Conservation (phyloP, 2,329 filamentous ascomycete species). For the Sarocladium kiliense region DNA sequence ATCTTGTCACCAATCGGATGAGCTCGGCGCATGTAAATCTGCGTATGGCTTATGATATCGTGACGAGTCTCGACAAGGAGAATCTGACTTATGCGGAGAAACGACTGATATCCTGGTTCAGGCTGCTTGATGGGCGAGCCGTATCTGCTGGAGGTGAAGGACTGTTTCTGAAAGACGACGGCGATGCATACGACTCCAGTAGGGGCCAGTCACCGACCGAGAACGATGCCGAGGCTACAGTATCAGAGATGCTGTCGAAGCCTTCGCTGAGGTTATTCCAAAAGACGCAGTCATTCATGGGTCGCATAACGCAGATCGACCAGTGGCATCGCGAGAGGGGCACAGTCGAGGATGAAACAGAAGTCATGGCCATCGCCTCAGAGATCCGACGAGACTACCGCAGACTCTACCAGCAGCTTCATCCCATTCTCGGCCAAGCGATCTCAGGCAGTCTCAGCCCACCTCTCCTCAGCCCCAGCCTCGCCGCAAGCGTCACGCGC, state of each 20-base stretch:
- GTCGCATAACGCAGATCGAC: conserved; percentile 50
- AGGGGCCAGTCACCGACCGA: conserved; percentile 18
- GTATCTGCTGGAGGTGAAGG: conserved; percentile 53
- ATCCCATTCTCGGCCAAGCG: conserved; percentile 51
- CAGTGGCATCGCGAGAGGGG: conserved; percentile 51
- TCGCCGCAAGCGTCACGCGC: conserved; percentile 45
- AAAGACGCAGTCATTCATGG: conserved; percentile 53
- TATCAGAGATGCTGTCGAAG: conserved; percentile 51
- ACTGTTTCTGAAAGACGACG: conserved; percentile 43
- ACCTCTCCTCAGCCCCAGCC: conserved; percentile 40
- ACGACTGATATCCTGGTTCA: conserved; percentile 48
- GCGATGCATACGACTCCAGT: conserved; percentile 17
- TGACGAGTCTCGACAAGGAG: conserved; percentile 34
- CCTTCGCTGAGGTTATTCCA: conserved; percentile 53
- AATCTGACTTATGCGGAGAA: conserved; percentile 35
- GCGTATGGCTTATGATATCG: conserved; percentile 41
- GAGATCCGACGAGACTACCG: conserved; percentile 45
- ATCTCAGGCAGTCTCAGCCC: conserved; percentile 44
- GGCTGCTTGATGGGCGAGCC: conserved; percentile 48
- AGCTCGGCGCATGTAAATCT: conserved; percentile 43
- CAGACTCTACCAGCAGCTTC: conserved; percentile 44
- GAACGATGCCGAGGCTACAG: conserved; percentile 40
- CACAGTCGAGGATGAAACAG: conserved; percentile 52
- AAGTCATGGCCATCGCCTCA: conserved; percentile 50
- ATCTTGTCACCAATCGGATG: conserved; percentile 38